These are phyloP conservation scores for Metschnikowia lochheadii DNA, from an alignment of 805 yeast genomes.

Conservation along the genomic window DNA sequence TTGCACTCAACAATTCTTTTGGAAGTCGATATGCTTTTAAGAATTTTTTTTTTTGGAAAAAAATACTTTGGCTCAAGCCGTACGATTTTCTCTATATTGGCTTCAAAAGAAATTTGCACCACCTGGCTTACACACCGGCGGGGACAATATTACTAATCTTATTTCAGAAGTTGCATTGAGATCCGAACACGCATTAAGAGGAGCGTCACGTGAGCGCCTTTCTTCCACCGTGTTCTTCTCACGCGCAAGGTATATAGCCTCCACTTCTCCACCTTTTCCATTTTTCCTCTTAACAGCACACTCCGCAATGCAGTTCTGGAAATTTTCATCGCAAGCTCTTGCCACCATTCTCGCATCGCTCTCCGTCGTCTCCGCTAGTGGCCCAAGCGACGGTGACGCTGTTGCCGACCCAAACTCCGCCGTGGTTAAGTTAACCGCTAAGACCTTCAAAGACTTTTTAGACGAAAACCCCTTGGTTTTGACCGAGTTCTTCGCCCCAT, in stretches of 20 bases:
- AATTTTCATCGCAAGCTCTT: slow-evolving; percentile 32
- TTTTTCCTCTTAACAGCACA: background rate
- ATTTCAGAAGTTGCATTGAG: background rate
- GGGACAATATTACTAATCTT: background rate
- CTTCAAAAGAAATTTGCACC: background rate
- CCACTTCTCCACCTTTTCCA: slow-evolving; percentile 1
- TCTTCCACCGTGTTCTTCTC: slow-evolving; percentile 15
- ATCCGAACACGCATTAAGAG: background rate
- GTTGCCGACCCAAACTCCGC: slow-evolving; percentile 79
- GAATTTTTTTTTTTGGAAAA: too few species aligned
- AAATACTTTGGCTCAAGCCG: too few species aligned
- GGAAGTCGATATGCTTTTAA: too few species aligned
- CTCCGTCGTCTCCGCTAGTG: slow-evolving; percentile 31
- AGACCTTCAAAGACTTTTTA: slow-evolving; percentile 62
- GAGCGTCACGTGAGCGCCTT: slow-evolving; percentile 1
- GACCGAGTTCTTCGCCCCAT: slow-evolving; percentile 89
- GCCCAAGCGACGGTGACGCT: slow-evolving; percentile 53
- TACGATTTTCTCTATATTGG: too few species aligned
- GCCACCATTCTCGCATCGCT: slow-evolving; percentile 37
- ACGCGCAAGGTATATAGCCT: slow-evolving; percentile 4
- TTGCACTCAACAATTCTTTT: too few species aligned
- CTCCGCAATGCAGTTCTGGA: slow-evolving; percentile 37
- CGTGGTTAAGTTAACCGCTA: slow-evolving; percentile 73
- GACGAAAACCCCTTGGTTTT: slow-evolving; percentile 71
- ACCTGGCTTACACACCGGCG: background rate